Percentiles rank a stretch among this genome's conserved stretches.
phyloP scores from a whole-genome alignment of 345 rosid species.

The Acer yangbiense region DNA sequence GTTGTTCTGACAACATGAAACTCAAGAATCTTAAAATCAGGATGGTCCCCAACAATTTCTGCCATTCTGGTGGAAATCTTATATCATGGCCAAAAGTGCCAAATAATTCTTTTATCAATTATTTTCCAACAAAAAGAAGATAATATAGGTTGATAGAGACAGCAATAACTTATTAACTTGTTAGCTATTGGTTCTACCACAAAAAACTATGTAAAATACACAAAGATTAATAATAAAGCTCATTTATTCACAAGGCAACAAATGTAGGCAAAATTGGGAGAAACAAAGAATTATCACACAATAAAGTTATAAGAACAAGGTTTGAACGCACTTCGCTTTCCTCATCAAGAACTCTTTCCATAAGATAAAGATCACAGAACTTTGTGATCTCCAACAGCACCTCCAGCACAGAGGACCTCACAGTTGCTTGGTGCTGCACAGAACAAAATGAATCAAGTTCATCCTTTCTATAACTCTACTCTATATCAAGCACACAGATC shows the following conservation, averaged over 20 bases:
- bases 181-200: neutral
- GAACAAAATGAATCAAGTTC: conserved; percentile 21
- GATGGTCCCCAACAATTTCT: conserved; percentile 11
- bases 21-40: neutral
- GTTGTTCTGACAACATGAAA: neutral
- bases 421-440: conserved; percentile 82
- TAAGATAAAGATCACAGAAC: conserved; percentile 91
- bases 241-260: neutral
- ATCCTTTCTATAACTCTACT: neutral
- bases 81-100: neutral
- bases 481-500: conserved; percentile 17
- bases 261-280: conserved; percentile 8
- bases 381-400: conserved; percentile 91
- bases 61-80: neutral
- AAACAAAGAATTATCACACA: conserved; percentile 9
- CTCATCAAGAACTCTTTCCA: conserved; percentile 98
- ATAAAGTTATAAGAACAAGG: conserved; percentile 8
- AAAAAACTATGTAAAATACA: neutral
- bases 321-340: conserved; percentile 75
- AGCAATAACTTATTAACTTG: neutral
- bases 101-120: neutral
- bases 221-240: neutral
- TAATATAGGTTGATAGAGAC: neutral
- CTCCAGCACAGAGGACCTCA: conserved; percentile 87
- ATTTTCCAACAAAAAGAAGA: neutral